Evolutionary conservation across 768 basidiomycete genomes (phyloP).

Genomic region (Lentinus brumalis): DNA sequence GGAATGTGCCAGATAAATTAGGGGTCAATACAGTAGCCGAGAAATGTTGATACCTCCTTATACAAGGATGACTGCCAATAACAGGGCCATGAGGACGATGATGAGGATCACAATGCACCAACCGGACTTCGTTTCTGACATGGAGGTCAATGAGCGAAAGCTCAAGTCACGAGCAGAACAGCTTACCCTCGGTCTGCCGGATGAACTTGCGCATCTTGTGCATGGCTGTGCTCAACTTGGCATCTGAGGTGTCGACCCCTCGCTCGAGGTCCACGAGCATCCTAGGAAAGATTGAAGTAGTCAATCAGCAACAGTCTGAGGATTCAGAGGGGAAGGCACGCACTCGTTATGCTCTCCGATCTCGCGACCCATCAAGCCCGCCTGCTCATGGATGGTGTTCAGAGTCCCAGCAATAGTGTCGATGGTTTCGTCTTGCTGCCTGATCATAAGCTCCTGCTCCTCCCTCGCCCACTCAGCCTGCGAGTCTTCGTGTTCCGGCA

Average conservation of each 20-base stretch:
- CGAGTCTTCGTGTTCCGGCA: conserved; percentile 49
- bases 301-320: neutral
- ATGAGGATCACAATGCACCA: conserved; percentile 90
- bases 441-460: conserved; percentile 90
- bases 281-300: conserved; percentile 40
- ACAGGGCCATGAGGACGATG: conserved; percentile 72
- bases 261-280: conserved; percentile 84
- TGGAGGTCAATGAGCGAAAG: neutral
- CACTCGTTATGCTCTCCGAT: conserved; percentile 91
- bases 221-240: conserved; percentile 67
- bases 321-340: conserved; percentile 28
- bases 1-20: conserved; percentile 5
- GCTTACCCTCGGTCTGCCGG: conserved; percentile 76
- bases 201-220: conserved; percentile 80
- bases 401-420: conserved; percentile 87
- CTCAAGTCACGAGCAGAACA: neutral
- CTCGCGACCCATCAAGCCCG: conserved; percentile 92
- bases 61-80: conserved; percentile 79
- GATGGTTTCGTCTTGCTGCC: conserved; percentile 88
- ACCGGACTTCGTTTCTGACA: conserved; percentile 77
- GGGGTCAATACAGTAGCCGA: conserved; percentile 7
- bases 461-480: conserved; percentile 81
- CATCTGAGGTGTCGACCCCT: conserved; percentile 71
- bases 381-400: conserved; percentile 83
- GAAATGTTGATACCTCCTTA: conserved; percentile 32